These are phyloP conservation scores for Chamaecrista fasciculata DNA, from an alignment of 306 rosid species.

Conservation along the genomic window DNA sequence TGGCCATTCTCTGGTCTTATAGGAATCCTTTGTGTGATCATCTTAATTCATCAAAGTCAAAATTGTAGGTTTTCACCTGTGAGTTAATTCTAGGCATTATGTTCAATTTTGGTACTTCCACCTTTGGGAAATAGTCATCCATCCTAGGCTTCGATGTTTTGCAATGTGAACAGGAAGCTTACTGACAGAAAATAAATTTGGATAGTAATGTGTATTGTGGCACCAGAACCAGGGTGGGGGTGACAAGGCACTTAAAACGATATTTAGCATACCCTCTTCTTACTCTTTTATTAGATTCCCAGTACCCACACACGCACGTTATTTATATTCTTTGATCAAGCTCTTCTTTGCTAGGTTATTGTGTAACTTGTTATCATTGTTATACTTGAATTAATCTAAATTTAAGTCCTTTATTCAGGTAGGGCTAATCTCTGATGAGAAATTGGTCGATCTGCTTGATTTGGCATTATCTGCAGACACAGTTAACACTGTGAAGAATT, in stretches of 20 bases:
- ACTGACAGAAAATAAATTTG: not conserved
- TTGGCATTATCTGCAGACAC: slow-evolving; percentile 97
- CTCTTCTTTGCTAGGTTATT: not conserved
- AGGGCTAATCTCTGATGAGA: slow-evolving; percentile 97
- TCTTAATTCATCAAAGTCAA: not conserved
- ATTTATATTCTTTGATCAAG: not conserved
- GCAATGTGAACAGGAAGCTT: not conserved
- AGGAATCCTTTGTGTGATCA: not conserved
- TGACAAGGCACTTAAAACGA: not conserved
- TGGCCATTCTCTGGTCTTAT: not conserved
- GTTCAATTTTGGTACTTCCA: not conserved
- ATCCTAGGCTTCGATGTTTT: no score
- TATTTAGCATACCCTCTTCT: not conserved
- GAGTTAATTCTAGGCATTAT: not conserved
- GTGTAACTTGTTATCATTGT: slow-evolving; percentile 24
- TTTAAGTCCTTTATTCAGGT: slow-evolving; percentile 56
- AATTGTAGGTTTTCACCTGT: not conserved
- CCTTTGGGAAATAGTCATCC: not conserved
- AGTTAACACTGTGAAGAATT: slow-evolving; percentile 87
- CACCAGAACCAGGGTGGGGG: not conserved
- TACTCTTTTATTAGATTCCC: not conserved
- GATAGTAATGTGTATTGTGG: not conserved
- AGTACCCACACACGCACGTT: not conserved
- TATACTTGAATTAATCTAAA: slow-evolving; percentile 30
- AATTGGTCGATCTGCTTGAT: slow-evolving; percentile 94